phyloP scores from a whole-genome alignment of 2,329 filamentous ascomycete genomes.

The Paraconiothyrium brasiliense region DNA sequence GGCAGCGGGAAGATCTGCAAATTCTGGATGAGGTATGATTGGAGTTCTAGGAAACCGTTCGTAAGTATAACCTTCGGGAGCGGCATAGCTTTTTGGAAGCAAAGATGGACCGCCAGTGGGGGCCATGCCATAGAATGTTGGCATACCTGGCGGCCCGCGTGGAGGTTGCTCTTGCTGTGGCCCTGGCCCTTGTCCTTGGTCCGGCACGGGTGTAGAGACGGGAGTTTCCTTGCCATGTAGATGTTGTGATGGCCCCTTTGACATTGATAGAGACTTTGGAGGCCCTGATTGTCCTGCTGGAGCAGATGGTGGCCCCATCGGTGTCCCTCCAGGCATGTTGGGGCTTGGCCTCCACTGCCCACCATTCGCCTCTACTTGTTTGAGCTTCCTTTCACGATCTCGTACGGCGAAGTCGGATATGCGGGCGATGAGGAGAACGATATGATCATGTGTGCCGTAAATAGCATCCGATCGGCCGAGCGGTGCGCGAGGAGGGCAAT shows the following conservation, averaged over 20 bases:
- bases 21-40: conserved; percentile 27
- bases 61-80: conserved; percentile 29
- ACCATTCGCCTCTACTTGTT: conserved; percentile 68
- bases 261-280: conserved; percentile 30
- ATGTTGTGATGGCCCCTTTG: conserved; percentile 37
- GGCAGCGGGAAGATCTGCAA: conserved; percentile 67
- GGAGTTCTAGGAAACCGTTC: conserved; percentile 29
- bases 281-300: conserved; percentile 23
- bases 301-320: conserved; percentile 48
- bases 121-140: conserved; percentile 64
- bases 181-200: conserved; percentile 14
- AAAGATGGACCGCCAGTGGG: conserved; percentile 52
- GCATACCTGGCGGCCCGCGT: conserved; percentile 40
- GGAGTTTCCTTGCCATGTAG: conserved; percentile 34
- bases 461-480: conserved; percentile 80
- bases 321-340: conserved; percentile 54
- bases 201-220: conserved; percentile 24
- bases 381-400: conserved; percentile 81
- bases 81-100: conserved; percentile 55
- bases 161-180: conserved; percentile 16
- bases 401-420: conserved; percentile 79
- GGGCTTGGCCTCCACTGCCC: conserved; percentile 65
- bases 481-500: conserved; percentile 85
- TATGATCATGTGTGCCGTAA: conserved; percentile 88
- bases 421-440: conserved; percentile 82